Evolutionary conservation across 164 flowering plant genomes (phyloP), one percentile per base, ranked within the genome.

Genomic region (Brasenia schreberi): DNA sequence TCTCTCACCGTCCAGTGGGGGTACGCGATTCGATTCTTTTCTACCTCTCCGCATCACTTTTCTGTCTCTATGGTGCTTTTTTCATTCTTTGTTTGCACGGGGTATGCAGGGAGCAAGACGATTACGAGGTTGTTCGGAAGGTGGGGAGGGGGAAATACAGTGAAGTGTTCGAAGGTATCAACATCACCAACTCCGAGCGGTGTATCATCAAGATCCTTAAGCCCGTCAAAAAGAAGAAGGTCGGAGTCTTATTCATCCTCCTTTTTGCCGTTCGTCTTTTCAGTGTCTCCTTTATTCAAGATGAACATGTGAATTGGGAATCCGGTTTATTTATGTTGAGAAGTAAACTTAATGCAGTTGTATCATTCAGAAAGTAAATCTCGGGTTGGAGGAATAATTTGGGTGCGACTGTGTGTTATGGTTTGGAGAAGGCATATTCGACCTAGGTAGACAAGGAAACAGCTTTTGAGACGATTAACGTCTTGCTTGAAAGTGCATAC

Each of bases 191-290:
- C 72, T 80, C 79, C 59, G 95, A 88, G 42, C 75, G 74, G 42
- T 86, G 89, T 76, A 64, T 84, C 33, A 86, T 88, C 71, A 88
- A 88, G 79, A 86, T 88, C 64, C 87, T 88, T 18, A 88, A 88
- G 72, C 94, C 94, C 66, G 91, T 88, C 19, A 88, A 86, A 81
- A 88, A 88, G 73, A 86, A 86, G 81, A 88, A 88, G 91, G 90
- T 79, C 62, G 53, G 44, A 18, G 10, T 14, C 14, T 14, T 49
- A 9, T 6, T 9, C 12, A 14, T 9, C 10, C 16, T 14, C 12
- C 56, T 18, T 19, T 59, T 42, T 0, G 7, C 44, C 19, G 19
- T 23, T 52, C 27, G 10, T 61, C 59, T 27, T 53, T 43, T 53
- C 7, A 1, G 18, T 18, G 43, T n/a, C 14, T 12, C 43, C 63